These are phyloP conservation scores for Funneliformis geosporum DNA, from an alignment of 192 early-diverging fungal species.

Conservation along the genomic window DNA sequence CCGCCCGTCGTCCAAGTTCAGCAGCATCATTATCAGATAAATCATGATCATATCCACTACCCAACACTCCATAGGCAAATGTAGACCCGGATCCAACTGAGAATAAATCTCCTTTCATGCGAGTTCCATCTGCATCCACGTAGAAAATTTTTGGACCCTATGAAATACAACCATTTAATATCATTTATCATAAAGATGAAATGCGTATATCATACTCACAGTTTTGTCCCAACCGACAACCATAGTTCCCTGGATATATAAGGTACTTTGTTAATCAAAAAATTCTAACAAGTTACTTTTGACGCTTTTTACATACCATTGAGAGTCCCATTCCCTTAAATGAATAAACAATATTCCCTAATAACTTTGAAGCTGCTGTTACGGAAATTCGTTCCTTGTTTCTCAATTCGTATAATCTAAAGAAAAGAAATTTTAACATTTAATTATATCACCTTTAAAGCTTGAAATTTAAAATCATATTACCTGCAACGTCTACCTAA, in stretches of 20 bases:
- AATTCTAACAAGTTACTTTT: neutral
- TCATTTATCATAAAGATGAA: neutral
- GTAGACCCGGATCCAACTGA: constrained; percentile 99
- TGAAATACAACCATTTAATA: neutral
- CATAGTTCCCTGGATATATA: constrained; percentile 83
- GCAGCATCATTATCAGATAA: constrained; percentile 82
- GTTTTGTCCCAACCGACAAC: constrained; percentile 97
- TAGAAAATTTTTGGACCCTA: constrained; percentile 93
- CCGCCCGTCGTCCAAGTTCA: constrained; percentile 86
- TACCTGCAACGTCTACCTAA: constrained; percentile 84
- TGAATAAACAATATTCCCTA: constrained; percentile 94
- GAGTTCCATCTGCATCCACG: constrained; percentile 93
- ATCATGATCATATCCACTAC: constrained; percentile 82
- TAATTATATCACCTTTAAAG: neutral
- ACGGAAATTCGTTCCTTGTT: constrained; percentile 99
- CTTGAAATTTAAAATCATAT: constrained; percentile 13
- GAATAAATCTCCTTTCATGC: constrained; percentile 86
- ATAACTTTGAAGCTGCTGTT: constrained; percentile 94
- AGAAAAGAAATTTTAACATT: neutral
- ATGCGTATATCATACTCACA: constrained; percentile 43
- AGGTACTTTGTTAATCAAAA: neutral
- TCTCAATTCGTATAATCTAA: constrained; percentile 86
- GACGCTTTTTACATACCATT: constrained; percentile 60
- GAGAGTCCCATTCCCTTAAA: constrained; percentile 99
- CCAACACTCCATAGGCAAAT: constrained; percentile 98